A percentile compares a stretch with the other conserved stretches of the same genome.
phyloP scores from a whole-genome alignment of 2,329 filamentous ascomycete genomes.

The Trichoderma simmonsii region DNA sequence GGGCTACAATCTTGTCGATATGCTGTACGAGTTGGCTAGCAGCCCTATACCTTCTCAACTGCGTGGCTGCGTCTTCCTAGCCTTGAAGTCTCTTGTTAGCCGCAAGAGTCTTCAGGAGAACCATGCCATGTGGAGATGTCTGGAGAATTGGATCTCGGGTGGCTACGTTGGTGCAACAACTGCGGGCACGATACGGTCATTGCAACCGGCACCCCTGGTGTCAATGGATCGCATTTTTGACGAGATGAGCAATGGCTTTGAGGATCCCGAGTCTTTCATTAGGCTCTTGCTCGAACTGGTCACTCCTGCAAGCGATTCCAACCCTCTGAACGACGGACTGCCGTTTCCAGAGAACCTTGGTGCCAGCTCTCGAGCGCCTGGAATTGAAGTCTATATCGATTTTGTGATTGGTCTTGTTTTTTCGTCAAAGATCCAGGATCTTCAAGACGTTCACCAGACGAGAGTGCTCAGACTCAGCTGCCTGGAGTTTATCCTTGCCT shows the following conservation, averaged over 20 bases:
- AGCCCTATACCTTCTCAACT: constrained; percentile 73
- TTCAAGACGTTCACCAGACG: constrained; percentile 64
- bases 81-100: constrained; percentile 70
- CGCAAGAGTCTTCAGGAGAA: constrained; percentile 67
- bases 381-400: constrained; percentile 90
- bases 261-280: constrained; percentile 82
- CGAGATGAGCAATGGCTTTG: constrained; percentile 73
- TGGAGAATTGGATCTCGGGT: constrained; percentile 78
- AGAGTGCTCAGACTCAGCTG: constrained; percentile 75
- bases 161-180: constrained; percentile 42
- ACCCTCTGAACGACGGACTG: constrained; percentile 67
- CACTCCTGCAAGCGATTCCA: constrained; percentile 59
- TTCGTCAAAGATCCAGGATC: constrained; percentile 61
- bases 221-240: constrained; percentile 66
- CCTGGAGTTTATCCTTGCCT: constrained; percentile 76
- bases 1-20: constrained; percentile 65
- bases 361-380: constrained; percentile 68
- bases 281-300: constrained; percentile 71
- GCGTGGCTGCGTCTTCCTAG: constrained; percentile 78
- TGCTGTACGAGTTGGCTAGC: constrained; percentile 75
- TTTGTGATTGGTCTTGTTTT: constrained; percentile 82
- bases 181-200: constrained; percentile 29
- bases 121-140: constrained; percentile 71
- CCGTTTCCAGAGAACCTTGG: constrained; percentile 87
- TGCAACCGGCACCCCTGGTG: constrained; percentile 34